Conservation (phyloP, 495 filamentous ascomycete species). For the Cercophora newfieldiana region DNA sequence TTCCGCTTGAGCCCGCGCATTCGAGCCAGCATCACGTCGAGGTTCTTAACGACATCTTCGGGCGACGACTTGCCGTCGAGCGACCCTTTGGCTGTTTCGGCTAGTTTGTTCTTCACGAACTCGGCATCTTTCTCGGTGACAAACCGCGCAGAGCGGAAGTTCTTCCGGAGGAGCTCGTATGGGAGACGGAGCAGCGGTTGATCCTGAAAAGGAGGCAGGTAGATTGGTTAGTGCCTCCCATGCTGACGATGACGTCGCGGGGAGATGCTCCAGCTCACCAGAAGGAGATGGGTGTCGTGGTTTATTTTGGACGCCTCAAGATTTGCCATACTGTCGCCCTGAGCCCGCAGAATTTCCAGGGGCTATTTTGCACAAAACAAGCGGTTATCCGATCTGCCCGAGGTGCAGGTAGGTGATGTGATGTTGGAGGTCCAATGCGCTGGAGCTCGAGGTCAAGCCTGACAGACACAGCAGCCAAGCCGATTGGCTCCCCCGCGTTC, state of each 20-base stretch:
- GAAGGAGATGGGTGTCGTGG: constrained; percentile 49
- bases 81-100: constrained; percentile 66
- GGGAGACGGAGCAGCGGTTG: constrained; percentile 93
- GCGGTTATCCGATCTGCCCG: not conserved
- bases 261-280: constrained; percentile 33
- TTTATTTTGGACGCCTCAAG: constrained; percentile 46
- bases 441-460: not conserved
- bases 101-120: constrained; percentile 66
- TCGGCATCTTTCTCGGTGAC: constrained; percentile 77
- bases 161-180: constrained; percentile 85
- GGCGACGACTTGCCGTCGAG: constrained; percentile 59
- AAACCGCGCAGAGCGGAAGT: constrained; percentile 85
- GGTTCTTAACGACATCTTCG: constrained; percentile 67
- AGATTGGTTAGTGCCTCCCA: not conserved
- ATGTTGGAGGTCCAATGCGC: not conserved
- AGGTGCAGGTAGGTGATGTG: not conserved
- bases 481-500: constrained; percentile 1
- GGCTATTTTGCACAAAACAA: too few relatives aligned
- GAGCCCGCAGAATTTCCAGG: not conserved
- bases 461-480: not conserved
- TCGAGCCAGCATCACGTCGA: constrained; percentile 80
- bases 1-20: constrained; percentile 88
- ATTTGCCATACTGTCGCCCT: constrained; percentile 42
- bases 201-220: constrained; percentile 56
- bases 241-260: constrained; percentile 7